Evolutionary conservation across 441 rosid genomes (phyloP), one percentile per base, ranked within the genome.

Genomic region (Daphne laureola): DNA sequence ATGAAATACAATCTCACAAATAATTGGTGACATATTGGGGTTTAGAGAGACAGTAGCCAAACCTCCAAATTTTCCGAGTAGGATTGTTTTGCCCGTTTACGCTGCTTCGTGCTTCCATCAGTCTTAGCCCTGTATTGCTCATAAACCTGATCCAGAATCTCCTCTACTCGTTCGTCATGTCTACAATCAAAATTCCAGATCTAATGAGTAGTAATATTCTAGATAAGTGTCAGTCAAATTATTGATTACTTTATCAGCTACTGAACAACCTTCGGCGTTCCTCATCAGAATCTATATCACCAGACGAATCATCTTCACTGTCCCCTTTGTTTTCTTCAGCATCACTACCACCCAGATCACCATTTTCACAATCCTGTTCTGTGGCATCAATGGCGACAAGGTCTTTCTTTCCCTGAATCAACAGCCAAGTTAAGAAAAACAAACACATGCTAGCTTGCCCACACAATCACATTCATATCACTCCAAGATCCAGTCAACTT

Each of bases 261-360:
- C 42, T 43, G 18, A 31, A 55, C 14, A 43, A 91, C 98, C 78
- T 82, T 67, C 66, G 69, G 36, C 80, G 84, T 55, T 92, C 94
- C 62, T 81, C 94, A 51, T 92, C 97, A 52, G 95, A 82, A 67
- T 92, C 98, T 3, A 76, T 5, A 67, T 75, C 90, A 67, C 85
- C 79, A 51, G 80, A 61, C 25, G 79, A 72, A 23, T 72, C 70
- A 17, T 78, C 87, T 55, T 69, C 44, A 49, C 55, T 53, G 57
- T 47, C 77, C 49, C 64, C 69, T 43, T 16, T 49, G 48, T 27
- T 51, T 46, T 70, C 78, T 62, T 84, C 96, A 53, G 73, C 67
- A 44, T 86, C 92, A 68, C 77, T 77, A 53, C 70, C 84, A 38
- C 44, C 46, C 13, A 63, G 40, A 14, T 72, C 70, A 47, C 21